Percentiles rank a stretch among this genome's conserved stretches.
These are phyloP conservation scores for Coemansia sp. DNA, from an alignment of 192 early-diverging fungal genomes.

Conservation along the genomic window DNA sequence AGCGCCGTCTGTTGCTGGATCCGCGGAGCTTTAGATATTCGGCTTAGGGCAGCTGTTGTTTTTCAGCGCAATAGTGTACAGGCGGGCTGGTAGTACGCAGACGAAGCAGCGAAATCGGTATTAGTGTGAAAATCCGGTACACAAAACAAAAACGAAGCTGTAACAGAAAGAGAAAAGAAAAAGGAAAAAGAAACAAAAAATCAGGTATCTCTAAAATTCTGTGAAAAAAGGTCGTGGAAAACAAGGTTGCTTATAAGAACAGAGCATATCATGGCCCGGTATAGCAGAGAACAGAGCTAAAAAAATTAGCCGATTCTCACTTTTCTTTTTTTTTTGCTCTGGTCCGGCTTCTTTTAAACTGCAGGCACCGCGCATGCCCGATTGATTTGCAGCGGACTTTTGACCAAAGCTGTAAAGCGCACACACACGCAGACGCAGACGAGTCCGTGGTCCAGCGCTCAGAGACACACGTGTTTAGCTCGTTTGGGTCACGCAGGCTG, in stretches of 20 bases:
- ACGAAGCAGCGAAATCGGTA: background rate
- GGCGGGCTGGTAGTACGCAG: background rate
- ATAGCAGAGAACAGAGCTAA: background rate
- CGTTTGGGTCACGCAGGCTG: background rate
- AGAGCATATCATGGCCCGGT: background rate
- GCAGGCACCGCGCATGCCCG: background rate
- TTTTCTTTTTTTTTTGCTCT: background rate
- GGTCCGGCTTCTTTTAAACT: background rate
- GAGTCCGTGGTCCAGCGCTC: no score
- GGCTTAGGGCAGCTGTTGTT: no score
- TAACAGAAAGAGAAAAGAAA: background rate
- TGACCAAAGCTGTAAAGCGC: background rate
- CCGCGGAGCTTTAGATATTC: no score
- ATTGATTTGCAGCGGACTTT: conserved; percentile 1
- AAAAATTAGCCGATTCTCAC: background rate
- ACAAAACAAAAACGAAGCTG: background rate
- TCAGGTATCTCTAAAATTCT: background rate
- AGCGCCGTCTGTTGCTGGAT: no score
- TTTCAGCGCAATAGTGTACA: no score
- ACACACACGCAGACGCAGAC: background rate
- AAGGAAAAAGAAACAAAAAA: background rate
- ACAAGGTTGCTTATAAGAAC: background rate
- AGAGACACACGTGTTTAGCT: no score
- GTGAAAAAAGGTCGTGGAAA: background rate
- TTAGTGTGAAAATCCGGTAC: background rate